These are phyloP conservation scores for Orbilia ellipsospora DNA, from an alignment of 2,329 filamentous ascomycete species.

Conservation along the genomic window DNA sequence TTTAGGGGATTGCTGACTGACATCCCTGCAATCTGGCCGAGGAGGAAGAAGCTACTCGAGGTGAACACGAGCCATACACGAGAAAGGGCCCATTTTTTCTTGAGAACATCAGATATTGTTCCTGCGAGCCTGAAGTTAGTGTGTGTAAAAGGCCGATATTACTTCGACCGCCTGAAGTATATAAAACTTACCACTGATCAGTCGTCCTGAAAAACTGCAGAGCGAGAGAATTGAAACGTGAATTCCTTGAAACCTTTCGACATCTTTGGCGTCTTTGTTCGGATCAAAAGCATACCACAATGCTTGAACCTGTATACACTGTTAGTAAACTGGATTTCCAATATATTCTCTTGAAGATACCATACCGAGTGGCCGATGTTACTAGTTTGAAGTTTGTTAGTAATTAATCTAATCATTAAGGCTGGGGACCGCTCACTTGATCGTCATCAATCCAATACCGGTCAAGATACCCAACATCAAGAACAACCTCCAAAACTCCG, in stretches of 20 bases:
- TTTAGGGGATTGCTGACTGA: slow-evolving; percentile 79
- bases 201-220: slow-evolving; percentile 83
- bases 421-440: slow-evolving; percentile 74
- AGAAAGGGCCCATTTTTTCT: slow-evolving; percentile 81
- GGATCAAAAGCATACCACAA: slow-evolving; percentile 89
- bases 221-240: slow-evolving; percentile 95
- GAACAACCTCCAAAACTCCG: slow-evolving; percentile 93
- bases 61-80: slow-evolving; percentile 91
- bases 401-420: not conserved
- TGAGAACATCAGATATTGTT: slow-evolving; percentile 88
- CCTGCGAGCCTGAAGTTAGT: slow-evolving; percentile 65
- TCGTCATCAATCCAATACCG: slow-evolving; percentile 96
- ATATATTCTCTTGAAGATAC: not conserved
- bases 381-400: slow-evolving; percentile 64
- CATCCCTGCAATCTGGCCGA: slow-evolving; percentile 81
- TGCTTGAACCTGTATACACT: slow-evolving; percentile 70
- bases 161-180: not conserved
- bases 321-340: slow-evolving; percentile 1
- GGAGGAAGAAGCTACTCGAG: slow-evolving; percentile 79
- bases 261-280: slow-evolving; percentile 76
- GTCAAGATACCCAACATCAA: slow-evolving; percentile 87
- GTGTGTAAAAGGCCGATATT: slow-evolving; percentile 15
- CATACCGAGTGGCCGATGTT: slow-evolving; percentile 76
- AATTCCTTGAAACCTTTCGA: slow-evolving; percentile 83
- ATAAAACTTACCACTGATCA: slow-evolving; percentile 73